A percentile compares a stretch with the other conserved stretches of the same genome.
Conservation (phyloP, 2,329 filamentous ascomycete genomes). For the Fragosphaeria purpurea region DNA sequence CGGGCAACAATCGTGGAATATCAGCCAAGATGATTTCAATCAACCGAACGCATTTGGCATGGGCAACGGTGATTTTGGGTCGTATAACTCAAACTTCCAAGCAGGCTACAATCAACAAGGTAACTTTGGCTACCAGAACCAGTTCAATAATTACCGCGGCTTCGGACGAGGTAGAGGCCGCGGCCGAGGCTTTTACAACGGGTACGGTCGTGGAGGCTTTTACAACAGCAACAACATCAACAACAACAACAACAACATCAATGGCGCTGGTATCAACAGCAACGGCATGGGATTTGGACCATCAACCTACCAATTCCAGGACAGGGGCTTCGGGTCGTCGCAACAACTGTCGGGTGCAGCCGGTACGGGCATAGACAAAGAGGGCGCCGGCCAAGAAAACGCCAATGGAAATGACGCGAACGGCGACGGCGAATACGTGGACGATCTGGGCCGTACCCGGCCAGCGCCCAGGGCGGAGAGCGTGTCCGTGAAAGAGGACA, state of each 20-base stretch:
- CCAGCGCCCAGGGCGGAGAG: slow-evolving; percentile 7
- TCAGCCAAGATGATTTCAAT: slow-evolving; percentile 83
- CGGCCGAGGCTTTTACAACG: slow-evolving; percentile 51
- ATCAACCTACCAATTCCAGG: too few relatives aligned
- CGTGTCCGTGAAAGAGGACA: background rate
- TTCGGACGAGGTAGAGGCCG: slow-evolving; percentile 57
- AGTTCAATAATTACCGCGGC: slow-evolving; percentile 69
- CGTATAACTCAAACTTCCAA: slow-evolving; percentile 66
- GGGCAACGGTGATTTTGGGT: slow-evolving; percentile 70
- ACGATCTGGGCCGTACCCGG: slow-evolving; percentile 22
- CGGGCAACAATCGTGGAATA: slow-evolving; percentile 73
- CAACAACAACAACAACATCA: slow-evolving; percentile 13
- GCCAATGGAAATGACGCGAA: background rate
- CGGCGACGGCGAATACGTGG: slow-evolving; percentile 11
- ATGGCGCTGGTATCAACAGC: slow-evolving; percentile 16
- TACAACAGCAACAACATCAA: slow-evolving; percentile 30
- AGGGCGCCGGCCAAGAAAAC: background rate
- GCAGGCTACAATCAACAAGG: slow-evolving; percentile 74
- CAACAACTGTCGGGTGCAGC: background rate
- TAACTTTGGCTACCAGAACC: slow-evolving; percentile 69
- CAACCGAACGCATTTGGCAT: slow-evolving; percentile 73
- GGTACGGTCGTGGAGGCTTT: slow-evolving; percentile 46
- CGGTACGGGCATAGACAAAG: background rate
- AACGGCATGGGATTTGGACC: background rate
- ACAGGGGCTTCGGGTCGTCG: slow-evolving; percentile 2